Evolutionary conservation across 2,329 filamentous ascomycete species (phyloP).

Genomic region (Ophidiomyces ophidiicola): DNA sequence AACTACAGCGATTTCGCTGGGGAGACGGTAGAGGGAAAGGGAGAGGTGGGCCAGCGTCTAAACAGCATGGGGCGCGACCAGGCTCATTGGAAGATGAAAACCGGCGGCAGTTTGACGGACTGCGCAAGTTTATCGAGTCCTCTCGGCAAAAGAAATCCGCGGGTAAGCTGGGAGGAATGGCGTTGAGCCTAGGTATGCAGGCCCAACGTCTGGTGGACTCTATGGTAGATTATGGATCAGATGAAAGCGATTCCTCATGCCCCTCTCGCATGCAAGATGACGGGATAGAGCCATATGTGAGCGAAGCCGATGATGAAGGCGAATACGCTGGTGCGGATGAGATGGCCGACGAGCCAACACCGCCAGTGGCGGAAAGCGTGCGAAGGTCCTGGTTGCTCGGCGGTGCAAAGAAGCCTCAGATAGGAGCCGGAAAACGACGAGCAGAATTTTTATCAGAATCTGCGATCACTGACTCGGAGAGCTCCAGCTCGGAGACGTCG

Average conservation of each 20-base stretch:
- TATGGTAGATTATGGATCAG: slow-evolving; percentile 42
- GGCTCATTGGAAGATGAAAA: slow-evolving; percentile 22
- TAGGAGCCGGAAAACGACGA: slow-evolving; percentile 2
- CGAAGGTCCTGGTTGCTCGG: neutral
- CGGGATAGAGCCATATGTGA: slow-evolving; percentile 20
- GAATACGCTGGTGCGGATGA: slow-evolving; percentile 7
- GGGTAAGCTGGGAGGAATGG: slow-evolving; percentile 40
- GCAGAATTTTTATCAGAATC: slow-evolving; percentile 6
- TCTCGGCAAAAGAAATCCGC: slow-evolving; percentile 43
- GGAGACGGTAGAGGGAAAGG: slow-evolving; percentile 15
- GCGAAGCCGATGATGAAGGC: slow-evolving; percentile 14
- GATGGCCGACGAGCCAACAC: slow-evolving; percentile 3
- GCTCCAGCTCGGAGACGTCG: slow-evolving; percentile 6
- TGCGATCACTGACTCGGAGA: slow-evolving; percentile 11
- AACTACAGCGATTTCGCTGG: slow-evolving; percentile 45
- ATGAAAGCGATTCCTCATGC: slow-evolving; percentile 36
- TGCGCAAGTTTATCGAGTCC: slow-evolving; percentile 51
- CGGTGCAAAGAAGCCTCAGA: neutral
- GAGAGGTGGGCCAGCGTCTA: slow-evolving; percentile 10
- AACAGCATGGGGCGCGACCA: slow-evolving; percentile 18
- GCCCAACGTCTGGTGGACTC: slow-evolving; percentile 58
- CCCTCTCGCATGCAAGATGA: slow-evolving; percentile 29
- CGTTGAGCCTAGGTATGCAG: slow-evolving; percentile 59
- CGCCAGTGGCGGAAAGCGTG: neutral
- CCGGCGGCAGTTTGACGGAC: slow-evolving; percentile 43